These are phyloP conservation scores for Adansonia gregorii DNA, from an alignment of 441 rosid species.

Conservation along the genomic window DNA sequence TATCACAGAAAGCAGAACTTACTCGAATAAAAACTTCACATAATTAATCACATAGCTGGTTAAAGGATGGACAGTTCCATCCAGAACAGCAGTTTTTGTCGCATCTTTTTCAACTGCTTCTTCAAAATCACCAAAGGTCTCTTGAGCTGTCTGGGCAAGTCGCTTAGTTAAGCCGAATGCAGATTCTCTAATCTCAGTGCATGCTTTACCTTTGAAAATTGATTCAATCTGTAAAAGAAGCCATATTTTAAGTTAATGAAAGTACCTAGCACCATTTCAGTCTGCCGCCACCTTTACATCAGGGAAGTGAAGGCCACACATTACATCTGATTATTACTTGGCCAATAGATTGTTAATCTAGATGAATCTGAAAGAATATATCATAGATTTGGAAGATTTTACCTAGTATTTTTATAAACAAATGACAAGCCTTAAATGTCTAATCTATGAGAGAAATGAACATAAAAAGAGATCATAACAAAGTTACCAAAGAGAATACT, in stretches of 20 bases:
- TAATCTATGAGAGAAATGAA: not conserved
- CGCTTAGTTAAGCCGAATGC: conserved; percentile 81
- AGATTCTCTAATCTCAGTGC: conserved; percentile 83
- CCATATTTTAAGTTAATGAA: conserved; percentile 14
- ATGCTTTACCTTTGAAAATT: conserved; percentile 84
- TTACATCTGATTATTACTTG: not conserved
- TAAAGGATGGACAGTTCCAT: conserved; percentile 97
- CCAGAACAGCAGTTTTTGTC: conserved; percentile 85
- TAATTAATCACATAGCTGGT: conserved; percentile 98
- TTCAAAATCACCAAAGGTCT: conserved; percentile 95
- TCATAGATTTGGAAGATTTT: conserved; percentile 15
- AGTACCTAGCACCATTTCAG: conserved; percentile 11
- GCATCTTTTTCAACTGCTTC: conserved; percentile 99
- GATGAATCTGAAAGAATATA: not conserved
- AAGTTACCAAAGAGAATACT: not conserved
- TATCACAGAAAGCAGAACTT: conserved; percentile 41
- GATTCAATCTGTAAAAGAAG: conserved; percentile 63
- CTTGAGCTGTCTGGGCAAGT: conserved; percentile 94
- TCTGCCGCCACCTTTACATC: not conserved
- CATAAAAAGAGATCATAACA: not conserved
- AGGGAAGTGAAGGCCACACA: conserved; percentile 8
- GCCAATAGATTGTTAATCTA: conserved; percentile 2
- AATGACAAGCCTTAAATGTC: not conserved
- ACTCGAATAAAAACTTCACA: conserved; percentile 96
- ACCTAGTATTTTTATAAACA: not conserved